Evolutionary conservation across 1,284 basidiomycete genomes (phyloP).

Genomic region (Phenoliferia sp.): DNA sequence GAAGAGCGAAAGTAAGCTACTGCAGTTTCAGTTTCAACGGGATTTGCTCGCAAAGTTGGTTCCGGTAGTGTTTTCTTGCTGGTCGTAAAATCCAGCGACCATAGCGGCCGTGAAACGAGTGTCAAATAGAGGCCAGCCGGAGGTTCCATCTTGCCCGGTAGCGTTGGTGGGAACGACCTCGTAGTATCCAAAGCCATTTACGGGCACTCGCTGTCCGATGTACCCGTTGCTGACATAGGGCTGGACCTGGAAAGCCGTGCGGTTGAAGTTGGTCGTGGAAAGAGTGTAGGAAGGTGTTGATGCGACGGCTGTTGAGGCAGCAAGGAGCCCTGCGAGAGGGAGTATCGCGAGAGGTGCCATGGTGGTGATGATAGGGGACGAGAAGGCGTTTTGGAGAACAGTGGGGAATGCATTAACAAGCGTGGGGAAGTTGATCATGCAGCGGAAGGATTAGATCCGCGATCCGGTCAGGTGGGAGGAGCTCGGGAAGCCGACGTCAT

Average conservation of each 20-base stretch:
- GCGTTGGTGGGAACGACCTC: constrained; percentile 15
- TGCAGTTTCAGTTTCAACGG: neutral
- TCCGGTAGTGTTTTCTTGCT: constrained; percentile 29
- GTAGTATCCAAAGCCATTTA: constrained; percentile 29
- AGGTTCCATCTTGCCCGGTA: constrained; percentile 15
- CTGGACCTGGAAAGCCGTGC: constrained; percentile 25
- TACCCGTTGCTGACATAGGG: constrained; percentile 35
- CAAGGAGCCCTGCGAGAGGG: no score
- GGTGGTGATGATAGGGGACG: no score
- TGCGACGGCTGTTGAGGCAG: neutral
- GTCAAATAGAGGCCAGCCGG: constrained; percentile 31
- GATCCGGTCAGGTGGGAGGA: no score
- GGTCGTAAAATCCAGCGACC: constrained; percentile 37
- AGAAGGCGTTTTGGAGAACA: no score
- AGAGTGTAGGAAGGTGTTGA: constrained; percentile 11
- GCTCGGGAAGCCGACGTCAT: no score
- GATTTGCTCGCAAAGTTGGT: constrained; percentile 33
- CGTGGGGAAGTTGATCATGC: no score
- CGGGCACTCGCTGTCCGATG: constrained; percentile 37
- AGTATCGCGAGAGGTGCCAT: no score
- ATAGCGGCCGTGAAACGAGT: constrained; percentile 21
- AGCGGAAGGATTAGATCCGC: no score
- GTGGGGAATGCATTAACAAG: no score
- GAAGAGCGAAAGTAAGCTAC: neutral
- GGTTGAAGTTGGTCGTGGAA: constrained; percentile 16